Evolutionary conservation across 306 rosid genomes (phyloP).

Genomic region (Dalbergia oliveri): DNA sequence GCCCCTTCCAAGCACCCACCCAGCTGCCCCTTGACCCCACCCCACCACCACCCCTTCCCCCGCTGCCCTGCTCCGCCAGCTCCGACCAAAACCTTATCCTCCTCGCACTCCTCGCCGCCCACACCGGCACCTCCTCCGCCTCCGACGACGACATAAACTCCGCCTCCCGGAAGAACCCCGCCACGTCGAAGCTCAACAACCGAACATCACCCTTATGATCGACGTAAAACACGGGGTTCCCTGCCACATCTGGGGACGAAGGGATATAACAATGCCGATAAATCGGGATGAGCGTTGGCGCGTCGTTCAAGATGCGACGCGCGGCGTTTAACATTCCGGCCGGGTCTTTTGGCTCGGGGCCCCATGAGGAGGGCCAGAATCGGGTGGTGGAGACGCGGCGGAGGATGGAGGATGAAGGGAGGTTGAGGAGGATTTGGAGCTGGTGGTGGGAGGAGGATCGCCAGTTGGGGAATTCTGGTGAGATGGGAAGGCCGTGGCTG

Average conservation of each 20-base stretch:
- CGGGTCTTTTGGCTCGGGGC: slow-evolving; percentile 47
- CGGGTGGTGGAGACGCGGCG: slow-evolving; percentile 57
- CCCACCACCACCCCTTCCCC: slow-evolving; percentile 58
- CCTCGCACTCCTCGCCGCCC: slow-evolving; percentile 74
- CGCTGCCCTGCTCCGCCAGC: slow-evolving; percentile 50
- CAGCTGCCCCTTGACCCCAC: slow-evolving; percentile 25
- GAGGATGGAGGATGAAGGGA: slow-evolving; percentile 61
- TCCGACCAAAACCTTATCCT: slow-evolving; percentile 76
- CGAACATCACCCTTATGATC: slow-evolving; percentile 56
- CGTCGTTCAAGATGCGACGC: slow-evolving; percentile 42
- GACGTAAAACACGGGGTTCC: slow-evolving; percentile 73
- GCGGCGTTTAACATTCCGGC: slow-evolving; percentile 43
- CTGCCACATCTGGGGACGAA: slow-evolving; percentile 57
- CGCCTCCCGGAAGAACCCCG: slow-evolving; percentile 62
- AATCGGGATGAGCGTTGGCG: slow-evolving; percentile 73
- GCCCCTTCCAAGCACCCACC: slow-evolving; percentile 65
- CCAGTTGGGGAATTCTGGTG: slow-evolving; percentile 84
- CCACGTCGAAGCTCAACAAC: slow-evolving; percentile 62
- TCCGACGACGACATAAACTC: slow-evolving; percentile 43
- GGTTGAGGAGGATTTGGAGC: slow-evolving; percentile 66
- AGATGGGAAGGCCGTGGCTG: slow-evolving; percentile 76
- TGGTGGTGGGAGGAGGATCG: slow-evolving; percentile 80
- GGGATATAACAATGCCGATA: slow-evolving; percentile 71
- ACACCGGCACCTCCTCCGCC: slow-evolving; percentile 56
- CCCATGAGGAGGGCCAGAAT: slow-evolving; percentile 78